Base-by-base conservation (phyloP, 345 rosid genomes). In the Melaleuca quinquenervia region DNA sequence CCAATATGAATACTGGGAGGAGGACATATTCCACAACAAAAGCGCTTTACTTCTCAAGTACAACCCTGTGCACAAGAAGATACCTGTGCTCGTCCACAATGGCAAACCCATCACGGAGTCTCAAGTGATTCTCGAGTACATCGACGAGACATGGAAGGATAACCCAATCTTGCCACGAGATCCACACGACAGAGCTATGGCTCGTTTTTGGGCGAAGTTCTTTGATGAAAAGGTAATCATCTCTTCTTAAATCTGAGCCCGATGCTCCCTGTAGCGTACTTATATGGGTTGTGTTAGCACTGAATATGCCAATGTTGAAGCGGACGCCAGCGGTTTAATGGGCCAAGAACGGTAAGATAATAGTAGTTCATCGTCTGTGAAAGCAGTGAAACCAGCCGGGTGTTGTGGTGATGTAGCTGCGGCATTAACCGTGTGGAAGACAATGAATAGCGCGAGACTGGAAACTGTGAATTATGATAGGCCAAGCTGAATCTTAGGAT, bases 141-240 rank as follows among this genome's bases (percentile, higher is more conserved):
- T 92, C 5, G 94, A 91, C 58, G 94, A 93, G 41, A 89, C 92
- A 6, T 92, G 94, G 94, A 90, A 88, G 54, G 18, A 85, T 64
- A 78, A 82, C 85, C 87, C 89, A n/a, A 82, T 88, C 50, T 88
- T 93, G 89, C 94, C 94, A 7, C 84, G 55, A 18, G 87, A 91
- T 87, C 92, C 94, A 12, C 86, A 90, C 60, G 91, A 91, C 11
- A 87, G 89, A 62, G 93, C 92, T 82, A 55, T 52, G 52, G 93
- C 91, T 6, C 93, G 91, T 48, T 91, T 93, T 89, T 93, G 94
- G 94, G 92, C 92, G 12, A 90, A 88, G 88, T 90, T 89, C 90
- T 56, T 90, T 24, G 92, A 93, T 58, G 92, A 90, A 1, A 89
- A 88, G 91, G 92, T 93, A 87, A 51, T 8, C 16, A n/a, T 20